phyloP scores from a whole-genome alignment of 495 filamentous ascomycete species.

The Viridothelium virens region DNA sequence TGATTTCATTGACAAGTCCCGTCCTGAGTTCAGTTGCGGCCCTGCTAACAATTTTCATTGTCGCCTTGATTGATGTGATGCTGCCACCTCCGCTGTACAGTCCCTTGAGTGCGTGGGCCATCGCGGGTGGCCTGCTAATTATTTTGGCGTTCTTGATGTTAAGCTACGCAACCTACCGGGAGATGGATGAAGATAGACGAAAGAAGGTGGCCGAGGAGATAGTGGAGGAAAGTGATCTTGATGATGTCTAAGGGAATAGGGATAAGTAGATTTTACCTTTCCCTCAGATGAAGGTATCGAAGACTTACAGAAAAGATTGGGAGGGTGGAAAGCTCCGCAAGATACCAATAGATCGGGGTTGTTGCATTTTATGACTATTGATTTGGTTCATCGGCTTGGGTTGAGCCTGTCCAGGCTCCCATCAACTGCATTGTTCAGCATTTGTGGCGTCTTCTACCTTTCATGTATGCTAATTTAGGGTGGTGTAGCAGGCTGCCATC shows the following conservation, averaged over 20 bases:
- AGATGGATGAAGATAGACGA: slow-evolving; percentile 76
- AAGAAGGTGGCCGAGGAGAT: slow-evolving; percentile 45
- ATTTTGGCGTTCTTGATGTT: slow-evolving; percentile 76
- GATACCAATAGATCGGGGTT: neutral
- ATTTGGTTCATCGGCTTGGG: neutral
- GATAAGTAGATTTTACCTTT: neutral
- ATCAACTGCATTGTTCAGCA: neutral
- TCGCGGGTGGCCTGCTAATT: slow-evolving; percentile 79
- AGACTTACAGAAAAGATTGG: neutral
- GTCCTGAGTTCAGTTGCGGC: slow-evolving; percentile 88
- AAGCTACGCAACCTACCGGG: slow-evolving; percentile 83
- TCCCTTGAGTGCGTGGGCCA: slow-evolving; percentile 62
- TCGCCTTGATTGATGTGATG: slow-evolving; percentile 84
- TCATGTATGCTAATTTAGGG: neutral
- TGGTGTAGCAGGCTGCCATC: neutral
- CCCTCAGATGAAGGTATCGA: neutral
- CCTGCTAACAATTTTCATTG: slow-evolving; percentile 90
- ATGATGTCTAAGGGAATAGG: slow-evolving; percentile 24
- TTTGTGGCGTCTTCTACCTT: neutral
- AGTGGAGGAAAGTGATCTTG: slow-evolving; percentile 33
- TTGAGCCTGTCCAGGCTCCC: slow-evolving; percentile 6
- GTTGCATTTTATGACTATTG: neutral
- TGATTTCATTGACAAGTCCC: slow-evolving; percentile 86
- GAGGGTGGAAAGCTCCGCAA: neutral
- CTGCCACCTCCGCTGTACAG: slow-evolving; percentile 56